phyloP scores from a whole-genome alignment of 2,329 filamentous ascomycete genomes.

The Mycogone perniciosa region DNA sequence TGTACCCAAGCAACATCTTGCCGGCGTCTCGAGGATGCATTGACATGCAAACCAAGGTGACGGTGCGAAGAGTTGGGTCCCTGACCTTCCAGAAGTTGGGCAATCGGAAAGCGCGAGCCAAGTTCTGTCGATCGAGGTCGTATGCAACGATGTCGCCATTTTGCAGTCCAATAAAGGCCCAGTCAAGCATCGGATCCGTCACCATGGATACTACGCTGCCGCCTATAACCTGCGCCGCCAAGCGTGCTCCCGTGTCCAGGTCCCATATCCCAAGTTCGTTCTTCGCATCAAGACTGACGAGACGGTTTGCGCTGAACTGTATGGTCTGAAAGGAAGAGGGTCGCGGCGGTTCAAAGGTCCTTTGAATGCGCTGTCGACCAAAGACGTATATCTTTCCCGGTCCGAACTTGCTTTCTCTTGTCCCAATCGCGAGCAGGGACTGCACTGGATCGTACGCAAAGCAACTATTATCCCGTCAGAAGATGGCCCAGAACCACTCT shows the following conservation, averaged over 20 bases:
- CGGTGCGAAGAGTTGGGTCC: conserved; percentile 57
- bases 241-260: conserved; percentile 59
- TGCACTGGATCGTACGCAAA: conserved; percentile 91
- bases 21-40: conserved; percentile 91
- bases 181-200: conserved; percentile 88
- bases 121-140: conserved; percentile 74
- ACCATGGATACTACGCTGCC: conserved; percentile 68
- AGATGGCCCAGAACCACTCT: neutral
- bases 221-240: conserved; percentile 68
- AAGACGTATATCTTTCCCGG: conserved; percentile 84
- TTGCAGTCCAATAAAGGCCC: conserved; percentile 78
- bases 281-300: conserved; percentile 77
- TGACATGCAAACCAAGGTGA: conserved; percentile 66
- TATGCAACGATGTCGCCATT: conserved; percentile 87
- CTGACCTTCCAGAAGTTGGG: conserved; percentile 79
- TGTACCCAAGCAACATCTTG: conserved; percentile 84
- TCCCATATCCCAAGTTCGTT: conserved; percentile 84
- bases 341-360: conserved; percentile 63
- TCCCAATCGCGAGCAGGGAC: conserved; percentile 86
- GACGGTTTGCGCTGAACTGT: conserved; percentile 79
- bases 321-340: conserved; percentile 69
- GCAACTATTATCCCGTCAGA: conserved; percentile 43
- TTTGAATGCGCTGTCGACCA: conserved; percentile 74
- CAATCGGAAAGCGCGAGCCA: conserved; percentile 67
- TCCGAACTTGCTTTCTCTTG: conserved; percentile 78